phyloP scores from a whole-genome alignment of 441 rosid species.

The Flueggea neowawraea region DNA sequence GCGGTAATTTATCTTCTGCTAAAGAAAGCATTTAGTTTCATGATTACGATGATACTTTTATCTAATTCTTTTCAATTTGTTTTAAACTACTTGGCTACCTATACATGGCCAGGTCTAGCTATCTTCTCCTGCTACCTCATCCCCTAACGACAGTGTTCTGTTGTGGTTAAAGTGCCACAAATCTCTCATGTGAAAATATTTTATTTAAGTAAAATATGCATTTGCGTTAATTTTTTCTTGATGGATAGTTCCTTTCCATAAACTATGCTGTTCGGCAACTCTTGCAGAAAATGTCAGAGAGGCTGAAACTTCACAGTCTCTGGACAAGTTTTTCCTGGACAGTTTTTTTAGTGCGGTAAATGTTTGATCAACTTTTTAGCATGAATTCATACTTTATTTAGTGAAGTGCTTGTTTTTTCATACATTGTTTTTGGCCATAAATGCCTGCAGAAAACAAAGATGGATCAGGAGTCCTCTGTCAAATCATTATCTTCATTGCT shows the following conservation, averaged over 20 bases:
- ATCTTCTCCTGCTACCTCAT: background rate
- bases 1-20: constrained; percentile 41
- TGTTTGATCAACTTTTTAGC: constrained; percentile 5
- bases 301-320: constrained; percentile 22
- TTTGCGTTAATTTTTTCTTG: background rate
- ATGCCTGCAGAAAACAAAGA: constrained; percentile 27
- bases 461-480: constrained; percentile 16
- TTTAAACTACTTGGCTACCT: constrained; percentile 6
- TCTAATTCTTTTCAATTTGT: background rate
- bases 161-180: too few species aligned
- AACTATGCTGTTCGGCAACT: constrained; percentile 6
- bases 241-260: background rate
- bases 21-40: constrained; percentile 4
- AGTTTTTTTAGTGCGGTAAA: constrained; percentile 25
- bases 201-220: background rate
- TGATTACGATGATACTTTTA: background rate
- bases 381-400: constrained; percentile 5
- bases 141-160: background rate
- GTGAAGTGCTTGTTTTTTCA: background rate
- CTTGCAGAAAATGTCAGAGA: constrained; percentile 41
- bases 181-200: background rate
- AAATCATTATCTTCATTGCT: constrained; percentile 32
- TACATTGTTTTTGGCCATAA: constrained; percentile 16
- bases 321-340: constrained; percentile 23
- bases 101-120: background rate